phyloP scores from a whole-genome alignment of 140 eudicot species.

The Ambrosia hybrid region DNA sequence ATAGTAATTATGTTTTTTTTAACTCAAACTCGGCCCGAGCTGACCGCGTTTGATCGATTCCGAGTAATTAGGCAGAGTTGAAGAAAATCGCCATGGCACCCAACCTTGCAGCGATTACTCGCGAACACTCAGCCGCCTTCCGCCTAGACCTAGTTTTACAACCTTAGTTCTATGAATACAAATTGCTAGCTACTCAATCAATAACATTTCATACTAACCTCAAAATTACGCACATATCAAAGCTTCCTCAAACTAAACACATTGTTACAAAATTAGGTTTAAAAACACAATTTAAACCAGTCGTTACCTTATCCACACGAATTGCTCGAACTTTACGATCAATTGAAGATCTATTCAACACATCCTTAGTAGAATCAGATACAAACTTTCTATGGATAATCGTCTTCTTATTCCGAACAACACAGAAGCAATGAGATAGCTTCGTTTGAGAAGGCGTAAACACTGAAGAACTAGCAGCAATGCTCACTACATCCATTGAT shows the following conservation, averaged over 20 bases:
- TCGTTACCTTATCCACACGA: slow-evolving; percentile 22
- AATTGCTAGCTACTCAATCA: neutral
- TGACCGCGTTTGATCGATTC: no score
- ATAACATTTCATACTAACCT: neutral
- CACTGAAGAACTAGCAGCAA: slow-evolving; percentile 18
- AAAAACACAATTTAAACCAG: neutral
- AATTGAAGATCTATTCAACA: slow-evolving; percentile 19
- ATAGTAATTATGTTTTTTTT: no score
- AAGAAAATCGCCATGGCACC: no score
- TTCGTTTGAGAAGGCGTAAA: slow-evolving; percentile 6
- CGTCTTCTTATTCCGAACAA: slow-evolving; percentile 22
- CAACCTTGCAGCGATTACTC: no score
- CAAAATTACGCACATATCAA: neutral
- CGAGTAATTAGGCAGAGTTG: no score
- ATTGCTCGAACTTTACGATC: slow-evolving; percentile 11
- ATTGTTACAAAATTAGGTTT: neutral
- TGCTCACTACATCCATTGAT: slow-evolving; percentile 28
- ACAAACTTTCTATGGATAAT: neutral
- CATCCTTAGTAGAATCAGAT: slow-evolving; percentile 8
- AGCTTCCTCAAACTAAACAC: neutral
- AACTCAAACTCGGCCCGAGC: no score
- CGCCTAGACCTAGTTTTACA: no score
- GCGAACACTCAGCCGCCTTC: no score
- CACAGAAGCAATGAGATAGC: slow-evolving; percentile 8
- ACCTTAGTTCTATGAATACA: neutral